Base-by-base conservation (phyloP, 1,284 basidiomycete species). In the Paramarasmius palmivorus region DNA sequence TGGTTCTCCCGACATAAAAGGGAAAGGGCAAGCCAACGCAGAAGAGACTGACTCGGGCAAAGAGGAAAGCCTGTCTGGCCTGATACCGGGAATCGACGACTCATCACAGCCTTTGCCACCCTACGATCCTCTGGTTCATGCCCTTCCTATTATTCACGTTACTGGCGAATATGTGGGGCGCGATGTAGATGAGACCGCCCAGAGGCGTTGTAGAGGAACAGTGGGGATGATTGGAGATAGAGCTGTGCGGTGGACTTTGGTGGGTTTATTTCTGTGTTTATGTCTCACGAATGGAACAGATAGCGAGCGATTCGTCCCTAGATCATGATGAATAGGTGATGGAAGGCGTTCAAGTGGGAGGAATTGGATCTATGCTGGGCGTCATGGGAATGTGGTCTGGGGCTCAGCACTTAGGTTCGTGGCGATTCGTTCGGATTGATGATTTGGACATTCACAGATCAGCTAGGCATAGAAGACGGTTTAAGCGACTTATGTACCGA, bases 381-480 rank as follows among this genome's bases (percentile, higher is more conserved):
- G 61, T 83, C 2, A 63, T 84, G 0, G 82, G 81, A n/a, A 60
- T 59, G 53, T 86, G 82, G 83, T 84, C 82, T 0, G 81, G 81
- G 6, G 79, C 78, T 2, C n/a, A n/a, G 63, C 65, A 10, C 83
- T 85, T 57, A 71, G 74, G 42, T 62, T 66, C n/a, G n/a, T 3
- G 68, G 66, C 2, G 80, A 81, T 59, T 79, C 80, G 0, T 57
- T 82, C 4, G 79, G 82, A 82, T n/a, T 23, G 17, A 9, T n/a
- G n/a, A 38, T 1, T 25, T 41, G 42, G 49, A 41, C 8, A 36
- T 19, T 23, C 10, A n/a, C 19, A 23, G 20, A 23, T n/a, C n/a
- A n/a, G n/a, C n/a, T n/a, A n/a, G n/a, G n/a, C n/a, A n/a, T n/a
- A n/a, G n/a, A n/a, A n/a, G n/a, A n/a, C n/a, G n/a, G n/a, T n/a